These are phyloP conservation scores for Cyberlindnera maclurae DNA, from an alignment of 805 yeast species.

Conservation along the genomic window DNA sequence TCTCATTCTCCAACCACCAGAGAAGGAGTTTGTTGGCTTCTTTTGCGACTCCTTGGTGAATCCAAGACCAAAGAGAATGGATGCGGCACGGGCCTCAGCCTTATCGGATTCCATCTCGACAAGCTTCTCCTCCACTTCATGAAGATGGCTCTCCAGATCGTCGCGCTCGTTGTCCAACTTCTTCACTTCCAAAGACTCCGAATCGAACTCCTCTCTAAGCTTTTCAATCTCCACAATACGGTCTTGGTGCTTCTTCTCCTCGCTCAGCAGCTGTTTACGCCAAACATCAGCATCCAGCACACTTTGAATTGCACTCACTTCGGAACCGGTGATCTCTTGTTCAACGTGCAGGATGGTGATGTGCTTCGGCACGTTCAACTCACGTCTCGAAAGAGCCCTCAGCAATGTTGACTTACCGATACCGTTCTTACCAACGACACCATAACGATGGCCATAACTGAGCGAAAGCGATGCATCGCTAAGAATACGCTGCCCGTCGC, in stretches of 20 bases:
- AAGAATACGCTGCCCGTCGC: conserved; percentile 89
- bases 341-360: conserved; percentile 95
- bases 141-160: conserved; percentile 72
- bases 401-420: conserved; percentile 95
- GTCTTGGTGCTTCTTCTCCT: conserved; percentile 67
- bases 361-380: conserved; percentile 88
- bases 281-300: conserved; percentile 99
- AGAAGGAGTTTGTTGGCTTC: conserved; percentile 79
- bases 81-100: conserved; percentile 96
- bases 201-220: conserved; percentile 65
- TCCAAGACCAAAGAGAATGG: conserved; percentile 88
- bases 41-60: conserved; percentile 83
- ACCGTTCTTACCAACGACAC: conserved; percentile 98
- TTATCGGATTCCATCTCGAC: conserved; percentile 94
- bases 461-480: conserved; percentile 82
- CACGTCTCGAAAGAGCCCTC: conserved; percentile 90
- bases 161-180: conserved; percentile 85
- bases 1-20: conserved; percentile 99
- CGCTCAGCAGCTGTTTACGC: conserved; percentile 82
- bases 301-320: conserved; percentile 81
- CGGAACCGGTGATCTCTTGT: conserved; percentile 95
- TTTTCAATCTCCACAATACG: conserved; percentile 70
- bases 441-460: conserved; percentile 90
- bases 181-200: conserved; percentile 63
- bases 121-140: conserved; percentile 74